Evolutionary conservation across 2,329 filamentous ascomycete species (phyloP).

Genomic region (Thermothelomyces thermophilus): DNA sequence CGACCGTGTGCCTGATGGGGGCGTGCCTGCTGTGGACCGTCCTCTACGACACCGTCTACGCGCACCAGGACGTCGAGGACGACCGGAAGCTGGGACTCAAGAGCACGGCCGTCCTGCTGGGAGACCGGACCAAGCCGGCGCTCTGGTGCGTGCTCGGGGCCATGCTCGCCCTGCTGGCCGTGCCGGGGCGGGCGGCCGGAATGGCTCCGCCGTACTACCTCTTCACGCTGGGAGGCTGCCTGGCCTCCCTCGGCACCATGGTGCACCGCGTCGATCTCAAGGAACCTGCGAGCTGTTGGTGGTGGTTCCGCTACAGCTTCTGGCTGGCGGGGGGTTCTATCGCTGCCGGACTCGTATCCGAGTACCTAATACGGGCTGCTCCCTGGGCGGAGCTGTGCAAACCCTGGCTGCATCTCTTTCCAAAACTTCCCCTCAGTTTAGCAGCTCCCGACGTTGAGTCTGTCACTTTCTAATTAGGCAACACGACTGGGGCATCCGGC

Average conservation of each 20-base stretch:
- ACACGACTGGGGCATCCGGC: no score
- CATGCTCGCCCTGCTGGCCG: background rate
- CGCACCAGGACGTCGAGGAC: background rate
- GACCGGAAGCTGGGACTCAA: background rate
- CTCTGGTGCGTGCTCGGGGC: background rate
- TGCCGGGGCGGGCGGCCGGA: background rate
- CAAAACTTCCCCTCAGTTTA: no score
- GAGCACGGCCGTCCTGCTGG: background rate
- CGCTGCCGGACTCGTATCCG: background rate
- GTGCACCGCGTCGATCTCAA: background rate
- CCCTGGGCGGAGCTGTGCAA: no score
- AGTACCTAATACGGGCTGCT: background rate
- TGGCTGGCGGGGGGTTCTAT: background rate
- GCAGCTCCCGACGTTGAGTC: no score
- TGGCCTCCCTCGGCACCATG: background rate
- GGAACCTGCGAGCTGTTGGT: background rate
- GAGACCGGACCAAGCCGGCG: background rate
- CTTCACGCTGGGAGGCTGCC: background rate
- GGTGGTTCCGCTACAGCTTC: background rate
- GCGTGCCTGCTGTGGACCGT: background rate
- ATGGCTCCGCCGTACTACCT: background rate
- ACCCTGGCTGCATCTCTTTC: no score
- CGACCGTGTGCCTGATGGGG: background rate
- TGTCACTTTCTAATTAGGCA: no score
- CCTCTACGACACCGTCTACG: conserved; percentile 5